These are phyloP conservation scores for Lachancea quebecensis DNA, from an alignment of 805 yeast species.

Conservation along the genomic window DNA sequence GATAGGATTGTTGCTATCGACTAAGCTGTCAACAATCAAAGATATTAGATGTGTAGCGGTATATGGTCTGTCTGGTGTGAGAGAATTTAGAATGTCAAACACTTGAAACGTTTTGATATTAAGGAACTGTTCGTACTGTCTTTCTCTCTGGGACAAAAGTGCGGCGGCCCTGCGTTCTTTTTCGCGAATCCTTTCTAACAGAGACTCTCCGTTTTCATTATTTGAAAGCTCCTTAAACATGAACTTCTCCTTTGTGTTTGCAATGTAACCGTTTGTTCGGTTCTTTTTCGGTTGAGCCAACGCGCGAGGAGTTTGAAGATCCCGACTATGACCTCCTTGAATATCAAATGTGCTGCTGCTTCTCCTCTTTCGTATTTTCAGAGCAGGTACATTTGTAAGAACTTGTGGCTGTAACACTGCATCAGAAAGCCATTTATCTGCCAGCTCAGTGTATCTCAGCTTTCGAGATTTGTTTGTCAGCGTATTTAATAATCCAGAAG, in stretches of 20 bases:
- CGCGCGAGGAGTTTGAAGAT: neutral
- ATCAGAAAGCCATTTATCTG: conserved; percentile 19
- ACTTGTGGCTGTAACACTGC: conserved; percentile 4
- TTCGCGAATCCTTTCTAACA: conserved; percentile 24
- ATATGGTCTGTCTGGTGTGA: conserved; percentile 23
- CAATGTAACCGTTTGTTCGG: conserved; percentile 10
- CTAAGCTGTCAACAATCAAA: conserved; percentile 27
- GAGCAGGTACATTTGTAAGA: conserved; percentile 20
- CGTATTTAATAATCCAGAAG: conserved; percentile 11
- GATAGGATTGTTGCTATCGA: conserved; percentile 30
- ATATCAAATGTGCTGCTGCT: conserved; percentile 7
- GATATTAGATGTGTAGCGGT: conserved; percentile 23
- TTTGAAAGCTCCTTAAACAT: conserved; percentile 9
- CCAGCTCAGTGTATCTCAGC: conserved; percentile 19
- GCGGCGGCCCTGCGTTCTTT: conserved; percentile 24
- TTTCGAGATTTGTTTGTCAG: conserved; percentile 25
- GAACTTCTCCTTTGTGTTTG: conserved; percentile 18
- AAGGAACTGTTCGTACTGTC: conserved; percentile 23
- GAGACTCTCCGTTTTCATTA: conserved; percentile 17
- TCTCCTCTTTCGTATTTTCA: conserved; percentile 21
- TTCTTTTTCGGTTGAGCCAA: conserved; percentile 1
- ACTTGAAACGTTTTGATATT: conserved; percentile 27
- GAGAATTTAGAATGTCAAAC: conserved; percentile 21
- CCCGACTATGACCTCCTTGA: too few species aligned
- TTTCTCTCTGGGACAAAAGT: conserved; percentile 22